Evolutionary conservation across 208 protist species (phyloP), one percentile per base, ranked within the genome.

Genomic region (Naegleria lovaniensis): DNA sequence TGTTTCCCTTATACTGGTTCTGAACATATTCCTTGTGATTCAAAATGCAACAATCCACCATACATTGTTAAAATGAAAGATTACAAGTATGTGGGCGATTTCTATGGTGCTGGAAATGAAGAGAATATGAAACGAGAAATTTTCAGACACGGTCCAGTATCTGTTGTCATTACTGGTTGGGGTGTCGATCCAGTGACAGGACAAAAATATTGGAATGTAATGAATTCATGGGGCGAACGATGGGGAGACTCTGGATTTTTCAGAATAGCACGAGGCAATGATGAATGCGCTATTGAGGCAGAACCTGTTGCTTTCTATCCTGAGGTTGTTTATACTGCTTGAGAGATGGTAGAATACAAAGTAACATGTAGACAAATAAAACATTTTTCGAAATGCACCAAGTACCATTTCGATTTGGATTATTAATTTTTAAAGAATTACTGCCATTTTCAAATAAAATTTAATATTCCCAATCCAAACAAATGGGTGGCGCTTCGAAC

Each of bases 171-270:
- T 15, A 33, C n/a, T 43, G 79, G 79, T 43, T 85, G 79, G 79
- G 79, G 79, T 43, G 79, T 43, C 5, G 88, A 94, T 90, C 22
- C 75, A 40, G 29, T 38, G 33, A n/a, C 91, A 33, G 90, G 90
- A 4, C 92, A 55, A 96, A 94, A 96, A 85, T 97, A 97, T 93
- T 98, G 96, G 96, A 95, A 97, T 48, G 94, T 98, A 41, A 95
- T 95, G 83, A 98, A 97, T 91, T 96, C 55, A 0, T 97, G 96
- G 95, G 94, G 95, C 11, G 90, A 92, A 16, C 41, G 86, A 0
- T 98, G 95, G 94, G 96, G 96, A 41, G 94, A 96, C 58, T 91
- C 93, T 4, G 96, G 96, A 11, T 97, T 22, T 2, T 85, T 85
- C 79, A 13, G 1, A 25, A 85, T 85, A 22, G 22, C 15, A 15